These are phyloP conservation scores for Podaxis rugospora DNA, from an alignment of 768 basidiomycete genomes.

Conservation along the genomic window DNA sequence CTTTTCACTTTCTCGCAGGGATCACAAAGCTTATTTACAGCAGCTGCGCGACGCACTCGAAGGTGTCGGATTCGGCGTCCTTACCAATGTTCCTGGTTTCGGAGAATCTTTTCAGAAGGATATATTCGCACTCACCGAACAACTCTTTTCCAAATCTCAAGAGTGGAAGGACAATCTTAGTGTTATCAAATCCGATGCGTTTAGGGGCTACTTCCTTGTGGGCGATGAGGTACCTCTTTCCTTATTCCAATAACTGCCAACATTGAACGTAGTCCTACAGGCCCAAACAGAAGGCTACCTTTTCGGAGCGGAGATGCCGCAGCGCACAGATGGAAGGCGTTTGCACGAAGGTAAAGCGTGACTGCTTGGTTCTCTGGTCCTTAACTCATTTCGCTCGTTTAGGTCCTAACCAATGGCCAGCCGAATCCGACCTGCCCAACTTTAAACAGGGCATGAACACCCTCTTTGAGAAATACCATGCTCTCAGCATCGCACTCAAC, in stretches of 20 bases:
- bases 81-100: neutral
- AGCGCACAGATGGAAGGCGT: neutral
- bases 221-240: neutral
- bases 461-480: neutral
- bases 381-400: neutral
- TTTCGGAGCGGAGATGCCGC: neutral
- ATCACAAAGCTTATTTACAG: neutral
- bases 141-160: conserved; percentile 2
- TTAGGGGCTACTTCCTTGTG: conserved; percentile 1
- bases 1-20: neutral
- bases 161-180: neutral
- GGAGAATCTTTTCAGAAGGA: neutral
- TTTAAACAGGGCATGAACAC: neutral
- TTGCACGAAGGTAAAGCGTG: neutral
- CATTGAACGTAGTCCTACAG: neutral
- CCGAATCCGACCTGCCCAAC: neutral
- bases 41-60: neutral
- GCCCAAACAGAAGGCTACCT: neutral
- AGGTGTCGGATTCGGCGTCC: neutral
- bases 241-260: neutral
- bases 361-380: neutral
- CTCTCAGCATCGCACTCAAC: neutral
- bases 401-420: conserved; percentile 7
- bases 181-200: neutral
- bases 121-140: neutral